A percentile compares a stretch with the other conserved stretches of the same genome.
phyloP scores from a whole-genome alignment of 2,329 filamentous ascomycete species.

The Tolypocladium ovalisporum region DNA sequence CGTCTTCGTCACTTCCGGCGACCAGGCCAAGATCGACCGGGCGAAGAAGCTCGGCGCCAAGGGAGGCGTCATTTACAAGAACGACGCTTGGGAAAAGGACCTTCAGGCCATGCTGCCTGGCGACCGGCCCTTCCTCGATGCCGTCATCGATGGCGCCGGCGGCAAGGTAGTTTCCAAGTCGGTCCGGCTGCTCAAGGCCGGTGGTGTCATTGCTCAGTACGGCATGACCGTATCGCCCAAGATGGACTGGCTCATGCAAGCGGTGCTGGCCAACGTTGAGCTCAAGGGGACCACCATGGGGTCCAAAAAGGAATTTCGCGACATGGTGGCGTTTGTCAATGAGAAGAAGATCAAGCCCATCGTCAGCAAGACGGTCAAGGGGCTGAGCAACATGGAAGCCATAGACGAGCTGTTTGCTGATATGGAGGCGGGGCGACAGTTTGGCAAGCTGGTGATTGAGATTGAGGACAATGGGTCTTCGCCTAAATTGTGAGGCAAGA shows the following conservation, averaged over 20 bases:
- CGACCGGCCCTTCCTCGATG: slow-evolving; percentile 62
- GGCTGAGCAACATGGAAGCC: slow-evolving; percentile 64
- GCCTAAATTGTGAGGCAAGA: slow-evolving; percentile 27
- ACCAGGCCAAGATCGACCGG: slow-evolving; percentile 61
- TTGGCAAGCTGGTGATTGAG: slow-evolving; percentile 84
- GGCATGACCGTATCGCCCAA: slow-evolving; percentile 83
- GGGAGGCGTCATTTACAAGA: slow-evolving; percentile 76
- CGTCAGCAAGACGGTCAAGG: slow-evolving; percentile 62
- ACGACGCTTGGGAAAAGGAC: slow-evolving; percentile 71
- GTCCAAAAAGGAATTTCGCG: slow-evolving; percentile 75
- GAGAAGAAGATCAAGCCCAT: slow-evolving; percentile 65
- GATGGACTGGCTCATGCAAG: slow-evolving; percentile 78
- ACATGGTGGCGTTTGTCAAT: slow-evolving; percentile 77
- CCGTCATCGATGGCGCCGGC: slow-evolving; percentile 83
- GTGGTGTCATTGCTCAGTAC: slow-evolving; percentile 77
- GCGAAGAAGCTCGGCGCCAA: slow-evolving; percentile 63
- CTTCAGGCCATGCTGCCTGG: slow-evolving; percentile 50
- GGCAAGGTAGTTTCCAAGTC: slow-evolving; percentile 69
- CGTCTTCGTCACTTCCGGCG: slow-evolving; percentile 74
- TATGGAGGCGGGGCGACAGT: slow-evolving; percentile 76
- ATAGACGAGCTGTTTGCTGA: slow-evolving; percentile 78
- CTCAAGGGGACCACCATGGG: slow-evolving; percentile 85
- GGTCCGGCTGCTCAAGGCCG: slow-evolving; percentile 60
- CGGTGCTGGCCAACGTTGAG: slow-evolving; percentile 80
- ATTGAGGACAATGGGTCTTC: slow-evolving; percentile 31